These are phyloP conservation scores for Poa annua DNA, from an alignment of 176 grass and related monocot genomes.

Conservation along the genomic window DNA sequence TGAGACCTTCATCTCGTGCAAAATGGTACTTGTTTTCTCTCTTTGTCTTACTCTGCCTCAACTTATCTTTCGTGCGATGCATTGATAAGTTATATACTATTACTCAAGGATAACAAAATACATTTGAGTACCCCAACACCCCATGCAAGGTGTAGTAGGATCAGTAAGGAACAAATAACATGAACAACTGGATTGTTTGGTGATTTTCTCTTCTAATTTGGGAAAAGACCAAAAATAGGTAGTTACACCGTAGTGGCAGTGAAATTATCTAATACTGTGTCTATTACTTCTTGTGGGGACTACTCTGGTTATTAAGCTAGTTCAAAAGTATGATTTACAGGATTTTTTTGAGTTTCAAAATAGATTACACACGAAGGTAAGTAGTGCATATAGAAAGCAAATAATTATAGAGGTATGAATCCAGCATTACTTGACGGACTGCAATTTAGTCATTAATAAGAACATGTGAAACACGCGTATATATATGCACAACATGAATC, in stretches of 20 bases:
- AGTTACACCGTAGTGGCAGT: neutral
- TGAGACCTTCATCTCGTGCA: slow-evolving; percentile 80
- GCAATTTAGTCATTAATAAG: slow-evolving; percentile 18
- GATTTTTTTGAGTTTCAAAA: slow-evolving; percentile 21
- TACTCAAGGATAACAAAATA: slow-evolving; percentile 14
- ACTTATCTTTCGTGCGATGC: slow-evolving; percentile 18
- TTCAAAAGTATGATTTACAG: neutral
- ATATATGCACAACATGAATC: neutral
- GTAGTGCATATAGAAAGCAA: slow-evolving; percentile 8
- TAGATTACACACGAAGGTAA: slow-evolving; percentile 22
- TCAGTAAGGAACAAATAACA: slow-evolving; percentile 14
- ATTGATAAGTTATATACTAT: neutral
- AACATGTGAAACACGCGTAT: neutral
- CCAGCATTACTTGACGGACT: slow-evolving; percentile 2
- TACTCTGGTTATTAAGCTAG: slow-evolving; percentile 1
- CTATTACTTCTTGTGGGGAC: slow-evolving; percentile 7
- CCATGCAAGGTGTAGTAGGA: neutral
- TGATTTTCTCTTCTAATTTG: slow-evolving; percentile 9
- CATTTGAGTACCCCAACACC: neutral
- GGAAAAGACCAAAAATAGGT: slow-evolving; percentile 13
- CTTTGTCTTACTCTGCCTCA: slow-evolving; percentile 15
- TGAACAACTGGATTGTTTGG: slow-evolving; percentile 17
- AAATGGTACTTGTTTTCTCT: slow-evolving; percentile 70
- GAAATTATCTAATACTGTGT: slow-evolving; percentile 4
- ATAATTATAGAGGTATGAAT: slow-evolving; percentile 2